Base-by-base conservation (phyloP, 108 stramenopile genomes). In the Mediolabrus comicus region DNA sequence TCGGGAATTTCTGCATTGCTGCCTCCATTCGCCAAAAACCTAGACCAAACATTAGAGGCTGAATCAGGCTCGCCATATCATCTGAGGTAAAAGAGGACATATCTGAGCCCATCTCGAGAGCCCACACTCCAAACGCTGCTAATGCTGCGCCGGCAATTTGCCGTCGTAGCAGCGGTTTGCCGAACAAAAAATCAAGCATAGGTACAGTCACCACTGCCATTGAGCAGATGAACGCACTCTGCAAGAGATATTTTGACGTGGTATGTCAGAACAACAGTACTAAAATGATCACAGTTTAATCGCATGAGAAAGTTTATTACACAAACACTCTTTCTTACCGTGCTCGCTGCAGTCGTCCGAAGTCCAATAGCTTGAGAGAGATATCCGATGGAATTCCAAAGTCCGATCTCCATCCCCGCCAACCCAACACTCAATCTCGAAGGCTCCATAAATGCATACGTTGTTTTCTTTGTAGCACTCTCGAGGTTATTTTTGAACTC, bases 191-290 rank as follows among this genome's bases (percentile, higher is more conserved):
- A 31, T 96, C 94, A n/a, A 97, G 53, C 16, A 96, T 51, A 1
- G 95, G 95, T 14, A 97, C 97, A 30, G 88, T 83, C 14, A 97
- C 90, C 17, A 97, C 95, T 3, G 94, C 92, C 63, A 97, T 77
- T 34, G 85, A 87, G 67, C 97, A 96, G 25, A 97, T 84, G 79
- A 97, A 97, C 51, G 95, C 94, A 26, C 88, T 87, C 68, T 70
- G 27, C 13, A 11, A 52, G 22, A 43, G 24, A n/a, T 17, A 16
- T 13, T 41, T 54, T 1, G 1, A 1, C 19, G 16, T 24, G 54
- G 25, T 12, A 22, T 55, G n/a, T n/a, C n/a, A n/a, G n/a, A n/a
- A n/a, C n/a, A 58, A 13, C 29, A 58, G 11, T 26, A 30, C 5
- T 2, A 16, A 38, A 5, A 26, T 7, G n/a, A n/a, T n/a, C n/a